Evolutionary conservation across 192 early-diverging fungal species (phyloP).

Genomic region (Ambispora gerdemannii): DNA sequence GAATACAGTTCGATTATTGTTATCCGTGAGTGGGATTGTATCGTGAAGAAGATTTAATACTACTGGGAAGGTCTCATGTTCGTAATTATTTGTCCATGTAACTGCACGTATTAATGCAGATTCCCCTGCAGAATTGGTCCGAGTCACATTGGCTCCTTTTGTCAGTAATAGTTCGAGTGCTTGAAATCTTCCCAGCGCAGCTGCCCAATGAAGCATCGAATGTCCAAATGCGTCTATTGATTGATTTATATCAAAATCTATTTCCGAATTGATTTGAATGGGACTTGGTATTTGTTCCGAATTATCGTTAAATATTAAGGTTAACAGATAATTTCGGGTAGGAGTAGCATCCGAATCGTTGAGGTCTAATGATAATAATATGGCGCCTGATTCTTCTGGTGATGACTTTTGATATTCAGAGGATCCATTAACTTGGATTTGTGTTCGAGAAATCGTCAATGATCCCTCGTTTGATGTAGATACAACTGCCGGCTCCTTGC

Average conservation of each 20-base stretch:
- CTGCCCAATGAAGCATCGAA: conserved; percentile 94
- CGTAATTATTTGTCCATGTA: conserved; percentile 79
- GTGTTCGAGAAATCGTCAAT: not conserved
- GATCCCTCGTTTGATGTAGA: not conserved
- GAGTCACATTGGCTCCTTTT: conserved; percentile 66
- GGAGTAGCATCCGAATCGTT: not conserved
- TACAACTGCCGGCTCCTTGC: not conserved
- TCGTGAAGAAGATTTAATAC: conserved; percentile 71
- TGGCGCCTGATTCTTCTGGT: not conserved
- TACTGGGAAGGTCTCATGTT: conserved; percentile 74
- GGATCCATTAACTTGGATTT: not conserved
- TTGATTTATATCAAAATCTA: conserved; percentile 73
- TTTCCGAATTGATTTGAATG: conserved; percentile 37
- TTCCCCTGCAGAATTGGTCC: conserved; percentile 79
- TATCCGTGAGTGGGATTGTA: conserved; percentile 68
- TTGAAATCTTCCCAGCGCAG: conserved; percentile 74
- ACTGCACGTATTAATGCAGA: conserved; percentile 87
- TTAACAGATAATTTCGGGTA: conserved; percentile 68
- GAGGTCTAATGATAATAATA: not conserved
- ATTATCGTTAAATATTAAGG: conserved; percentile 81
- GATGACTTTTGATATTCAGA: not conserved
- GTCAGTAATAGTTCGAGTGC: conserved; percentile 74
- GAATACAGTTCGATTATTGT: conserved; percentile 73
- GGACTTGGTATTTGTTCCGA: conserved; percentile 57
- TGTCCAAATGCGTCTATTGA: conserved; percentile 94